phyloP scores from a whole-genome alignment of 1,139 yeast species.

The Suzukiozyma palmioleophila region DNA sequence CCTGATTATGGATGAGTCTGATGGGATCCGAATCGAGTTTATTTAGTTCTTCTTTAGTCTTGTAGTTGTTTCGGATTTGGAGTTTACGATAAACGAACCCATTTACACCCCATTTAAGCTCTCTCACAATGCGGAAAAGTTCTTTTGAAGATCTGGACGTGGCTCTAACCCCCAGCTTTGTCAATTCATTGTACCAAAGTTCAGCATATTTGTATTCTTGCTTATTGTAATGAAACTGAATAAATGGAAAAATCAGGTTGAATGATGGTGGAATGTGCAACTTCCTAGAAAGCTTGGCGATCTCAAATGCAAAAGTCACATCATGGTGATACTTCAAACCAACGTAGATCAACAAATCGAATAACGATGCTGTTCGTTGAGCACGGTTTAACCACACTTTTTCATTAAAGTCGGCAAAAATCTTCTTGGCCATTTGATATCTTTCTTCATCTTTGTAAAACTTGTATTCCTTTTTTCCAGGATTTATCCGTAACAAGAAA shows the following conservation, averaged over 20 bases:
- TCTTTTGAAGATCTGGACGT: conserved; percentile 24
- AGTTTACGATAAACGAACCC: conserved; percentile 31
- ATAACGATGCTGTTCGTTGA: conserved; percentile 18
- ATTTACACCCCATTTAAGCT: conserved; percentile 31
- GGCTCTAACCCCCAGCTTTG: conserved; percentile 28
- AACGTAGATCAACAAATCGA: conserved; percentile 29
- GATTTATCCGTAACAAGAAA: conserved; percentile 16
- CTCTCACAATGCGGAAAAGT: conserved; percentile 32
- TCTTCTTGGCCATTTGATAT: conserved; percentile 27
- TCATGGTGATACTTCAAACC: conserved; percentile 30
- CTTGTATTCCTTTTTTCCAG: conserved; percentile 1
- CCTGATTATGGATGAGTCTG: conserved; percentile 14
- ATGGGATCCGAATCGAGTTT: conserved; percentile 21
- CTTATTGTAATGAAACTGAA: conserved; percentile 31
- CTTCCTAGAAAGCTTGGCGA: conserved; percentile 23
- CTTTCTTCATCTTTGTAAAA: conserved; percentile 12
- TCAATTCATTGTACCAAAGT: conserved; percentile 36
- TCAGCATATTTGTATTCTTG: conserved; percentile 28
- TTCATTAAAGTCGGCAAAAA: conserved; percentile 21
- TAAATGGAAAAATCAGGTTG: conserved; percentile 39
- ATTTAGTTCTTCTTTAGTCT: conserved; percentile 17
- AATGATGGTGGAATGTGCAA: conserved; percentile 32
- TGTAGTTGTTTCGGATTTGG: conserved; percentile 20
- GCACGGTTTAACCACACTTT: conserved; percentile 11
- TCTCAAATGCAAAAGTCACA: conserved; percentile 28